Conservation (phyloP, 1,284 basidiomycete genomes). For the Austroboletus rostrupii region DNA sequence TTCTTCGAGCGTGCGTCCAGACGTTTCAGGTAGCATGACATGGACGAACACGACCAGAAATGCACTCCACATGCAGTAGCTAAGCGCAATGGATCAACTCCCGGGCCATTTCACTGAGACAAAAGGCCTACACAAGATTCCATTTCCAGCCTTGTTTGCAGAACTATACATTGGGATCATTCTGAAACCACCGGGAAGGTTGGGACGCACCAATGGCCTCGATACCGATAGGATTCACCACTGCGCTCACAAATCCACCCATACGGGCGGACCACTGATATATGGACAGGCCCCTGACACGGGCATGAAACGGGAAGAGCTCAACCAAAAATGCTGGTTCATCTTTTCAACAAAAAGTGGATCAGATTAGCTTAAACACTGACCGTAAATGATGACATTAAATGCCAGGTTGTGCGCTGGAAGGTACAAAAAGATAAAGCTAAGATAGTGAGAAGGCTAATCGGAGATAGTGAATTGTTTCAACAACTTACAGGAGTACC, state of each 20-base stretch:
- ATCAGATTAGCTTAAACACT: background rate
- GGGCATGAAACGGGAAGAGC: constrained; percentile 12
- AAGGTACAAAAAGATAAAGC: constrained; percentile 6
- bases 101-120: too few species aligned
- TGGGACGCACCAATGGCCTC: background rate
- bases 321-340: constrained; percentile 13
- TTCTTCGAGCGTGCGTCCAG: constrained; percentile 4
- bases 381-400: background rate
- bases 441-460: too few species aligned
- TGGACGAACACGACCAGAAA: constrained; percentile 47
- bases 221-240: constrained; percentile 13
- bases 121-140: constrained; percentile 6
- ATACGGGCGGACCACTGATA: constrained; percentile 7
- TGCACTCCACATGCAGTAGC: constrained; percentile 24
- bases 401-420: background rate
- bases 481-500: constrained; percentile 7
- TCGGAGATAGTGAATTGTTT: too few species aligned
- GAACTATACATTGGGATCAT: too few species aligned
- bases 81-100: background rate
- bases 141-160: constrained; percentile 7
- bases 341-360: background rate
- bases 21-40: constrained; percentile 33
- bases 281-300: constrained; percentile 7
- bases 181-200: background rate
- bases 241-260: constrained; percentile 1